Conservation (phyloP, 257 asterid genomes). For the Nyctanthes arbortristis region DNA sequence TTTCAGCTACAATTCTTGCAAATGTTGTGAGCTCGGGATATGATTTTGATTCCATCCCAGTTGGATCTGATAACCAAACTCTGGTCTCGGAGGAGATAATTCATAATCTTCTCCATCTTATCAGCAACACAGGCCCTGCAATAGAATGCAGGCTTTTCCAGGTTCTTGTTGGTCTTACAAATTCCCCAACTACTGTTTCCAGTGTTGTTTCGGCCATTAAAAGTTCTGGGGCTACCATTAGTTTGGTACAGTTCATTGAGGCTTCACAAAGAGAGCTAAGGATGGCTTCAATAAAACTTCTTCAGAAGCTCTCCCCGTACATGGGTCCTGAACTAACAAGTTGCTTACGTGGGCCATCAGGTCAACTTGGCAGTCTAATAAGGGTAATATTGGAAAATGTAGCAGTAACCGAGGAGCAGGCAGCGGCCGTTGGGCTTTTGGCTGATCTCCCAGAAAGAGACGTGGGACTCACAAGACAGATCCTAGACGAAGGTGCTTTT, state of each 20-base stretch:
- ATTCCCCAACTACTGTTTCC: slow-evolving; percentile 55
- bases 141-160: slow-evolving; percentile 92
- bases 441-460: slow-evolving; percentile 93
- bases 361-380: slow-evolving; percentile 74
- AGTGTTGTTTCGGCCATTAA: slow-evolving; percentile 75
- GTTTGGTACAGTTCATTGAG: slow-evolving; percentile 93
- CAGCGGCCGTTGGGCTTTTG: slow-evolving; percentile 78
- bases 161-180: slow-evolving; percentile 87
- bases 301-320: slow-evolving; percentile 75
- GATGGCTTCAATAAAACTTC: slow-evolving; percentile 77
- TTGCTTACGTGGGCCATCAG: slow-evolving; percentile 70
- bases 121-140: slow-evolving; percentile 93
- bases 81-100: slow-evolving; percentile 81
- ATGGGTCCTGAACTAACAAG: slow-evolving; percentile 83
- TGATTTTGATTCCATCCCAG: slow-evolving; percentile 65
- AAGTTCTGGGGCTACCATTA: slow-evolving; percentile 82
- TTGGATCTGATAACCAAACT: slow-evolving; percentile 78
- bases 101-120: slow-evolving; percentile 77
- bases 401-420: slow-evolving; percentile 84
- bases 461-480: slow-evolving; percentile 64
- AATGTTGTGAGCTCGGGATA: slow-evolving; percentile 78
- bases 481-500: slow-evolving; percentile 80
- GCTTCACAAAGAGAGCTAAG: slow-evolving; percentile 84
- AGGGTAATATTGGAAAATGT: slow-evolving; percentile 60
- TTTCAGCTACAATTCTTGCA: slow-evolving; percentile 88